Evolutionary conservation across 2,329 filamentous ascomycete genomes (phyloP).

Genomic region (Ceratocystis variospora): DNA sequence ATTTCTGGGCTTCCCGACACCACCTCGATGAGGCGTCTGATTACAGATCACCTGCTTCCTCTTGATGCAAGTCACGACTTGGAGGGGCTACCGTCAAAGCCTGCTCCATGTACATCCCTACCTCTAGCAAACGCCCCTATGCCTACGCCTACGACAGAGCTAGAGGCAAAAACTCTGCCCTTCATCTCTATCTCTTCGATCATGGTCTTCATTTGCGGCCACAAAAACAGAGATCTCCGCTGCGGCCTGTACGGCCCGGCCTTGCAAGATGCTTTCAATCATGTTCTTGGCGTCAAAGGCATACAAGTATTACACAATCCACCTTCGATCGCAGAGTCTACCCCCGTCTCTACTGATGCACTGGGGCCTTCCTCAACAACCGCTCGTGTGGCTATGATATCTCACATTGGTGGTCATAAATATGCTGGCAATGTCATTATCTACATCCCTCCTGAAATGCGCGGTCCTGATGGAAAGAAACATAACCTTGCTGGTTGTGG

Average conservation of each 20-base stretch:
- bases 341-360: neutral
- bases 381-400: slow-evolving; percentile 55
- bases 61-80: neutral
- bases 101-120: neutral
- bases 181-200: slow-evolving; percentile 45
- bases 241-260: slow-evolving; percentile 72
- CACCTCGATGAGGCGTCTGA: slow-evolving; percentile 35
- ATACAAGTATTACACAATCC: slow-evolving; percentile 32
- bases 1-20: slow-evolving; percentile 55
- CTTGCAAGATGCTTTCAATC: slow-evolving; percentile 51
- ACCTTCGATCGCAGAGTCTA: neutral
- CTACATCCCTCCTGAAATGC: slow-evolving; percentile 51
- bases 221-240: slow-evolving; percentile 64
- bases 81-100: neutral
- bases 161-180: slow-evolving; percentile 32
- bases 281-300: slow-evolving; percentile 36
- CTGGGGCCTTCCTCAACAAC: slow-evolving; percentile 22
- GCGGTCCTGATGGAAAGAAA: neutral
- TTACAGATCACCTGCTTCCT: slow-evolving; percentile 8
- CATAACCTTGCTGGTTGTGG: slow-evolving; percentile 56
- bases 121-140: neutral
- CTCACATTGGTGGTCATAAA: slow-evolving; percentile 74
- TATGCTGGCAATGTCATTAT: slow-evolving; percentile 76
- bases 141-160: slow-evolving; percentile 38
- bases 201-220: slow-evolving; percentile 76